These are phyloP conservation scores for Neurospora sp. DNA, from an alignment of 495 filamentous ascomycete species.

Conservation along the genomic window DNA sequence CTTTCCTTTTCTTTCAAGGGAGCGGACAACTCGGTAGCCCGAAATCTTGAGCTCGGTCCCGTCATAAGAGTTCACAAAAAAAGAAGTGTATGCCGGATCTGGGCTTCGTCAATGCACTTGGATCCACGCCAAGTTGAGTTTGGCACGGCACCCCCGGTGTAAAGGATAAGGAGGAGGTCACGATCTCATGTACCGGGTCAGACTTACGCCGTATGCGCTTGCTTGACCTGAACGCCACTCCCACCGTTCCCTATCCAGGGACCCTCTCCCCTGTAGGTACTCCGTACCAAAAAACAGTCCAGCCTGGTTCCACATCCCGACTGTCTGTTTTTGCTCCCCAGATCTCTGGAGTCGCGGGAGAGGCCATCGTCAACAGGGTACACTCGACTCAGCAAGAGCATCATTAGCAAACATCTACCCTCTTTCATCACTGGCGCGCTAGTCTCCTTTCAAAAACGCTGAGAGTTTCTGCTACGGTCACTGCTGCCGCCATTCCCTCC, in stretches of 20 bases:
- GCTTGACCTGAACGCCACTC: slow-evolving; percentile 10
- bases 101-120: slow-evolving; percentile 7
- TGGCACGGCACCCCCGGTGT: slow-evolving; percentile 1
- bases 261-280: slow-evolving; percentile 5
- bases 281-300: slow-evolving; percentile 4
- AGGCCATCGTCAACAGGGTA: neutral
- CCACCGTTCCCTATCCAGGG: slow-evolving; percentile 7
- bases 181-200: neutral
- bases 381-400: neutral
- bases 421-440: neutral
- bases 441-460: neutral
- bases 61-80: neutral
- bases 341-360: slow-evolving; percentile 9
- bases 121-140: slow-evolving; percentile 1
- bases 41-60: neutral
- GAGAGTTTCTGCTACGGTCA: neutral
- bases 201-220: slow-evolving; percentile 1
- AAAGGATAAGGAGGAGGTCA: neutral
- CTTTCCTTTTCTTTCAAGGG: neutral
- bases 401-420: neutral
- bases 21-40: neutral
- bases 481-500: neutral
- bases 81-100: slow-evolving; percentile 11
- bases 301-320: slow-evolving; percentile 5
- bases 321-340: slow-evolving; percentile 1